These are phyloP conservation scores for Globisporangium middletonii DNA, from an alignment of 352 stramenopile genomes.

Conservation along the genomic window DNA sequence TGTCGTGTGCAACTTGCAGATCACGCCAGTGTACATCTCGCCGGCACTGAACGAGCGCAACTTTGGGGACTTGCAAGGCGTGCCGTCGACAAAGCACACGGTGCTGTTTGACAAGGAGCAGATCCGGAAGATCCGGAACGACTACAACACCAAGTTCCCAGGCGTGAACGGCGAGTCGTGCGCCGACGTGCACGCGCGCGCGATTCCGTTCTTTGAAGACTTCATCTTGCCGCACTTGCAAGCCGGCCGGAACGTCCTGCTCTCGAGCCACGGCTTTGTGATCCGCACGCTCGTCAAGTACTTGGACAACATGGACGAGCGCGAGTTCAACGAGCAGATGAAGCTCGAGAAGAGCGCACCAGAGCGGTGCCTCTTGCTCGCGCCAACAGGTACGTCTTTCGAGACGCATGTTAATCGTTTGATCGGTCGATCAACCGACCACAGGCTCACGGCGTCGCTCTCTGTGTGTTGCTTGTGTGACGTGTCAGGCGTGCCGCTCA, in stretches of 20 bases:
- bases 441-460: not conserved
- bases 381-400: constrained; percentile 49
- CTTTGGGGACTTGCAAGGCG: constrained; percentile 76
- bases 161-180: constrained; percentile 77
- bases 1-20: constrained; percentile 20
- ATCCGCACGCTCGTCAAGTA: constrained; percentile 85
- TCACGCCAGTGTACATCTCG: constrained; percentile 76
- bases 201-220: constrained; percentile 69
- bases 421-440: not conserved
- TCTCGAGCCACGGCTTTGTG: constrained; percentile 80
- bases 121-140: constrained; percentile 74
- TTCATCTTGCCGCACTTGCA: constrained; percentile 73
- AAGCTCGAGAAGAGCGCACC: constrained; percentile 76
- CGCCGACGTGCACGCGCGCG: constrained; percentile 71
- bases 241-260: constrained; percentile 65
- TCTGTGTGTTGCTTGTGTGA: not conserved
- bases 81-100: constrained; percentile 69
- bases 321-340: constrained; percentile 78
- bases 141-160: constrained; percentile 76
- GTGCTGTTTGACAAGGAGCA: constrained; percentile 68
- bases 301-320: constrained; percentile 70
- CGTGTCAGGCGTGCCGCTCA: constrained; percentile 59
- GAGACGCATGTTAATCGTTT: not conserved
- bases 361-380: constrained; percentile 65
- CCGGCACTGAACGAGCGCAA: constrained; percentile 78